Evolutionary conservation across 805 yeast species (phyloP), one percentile per base, ranked within the genome.

Genomic region (Zygotorulaspora sp.): DNA sequence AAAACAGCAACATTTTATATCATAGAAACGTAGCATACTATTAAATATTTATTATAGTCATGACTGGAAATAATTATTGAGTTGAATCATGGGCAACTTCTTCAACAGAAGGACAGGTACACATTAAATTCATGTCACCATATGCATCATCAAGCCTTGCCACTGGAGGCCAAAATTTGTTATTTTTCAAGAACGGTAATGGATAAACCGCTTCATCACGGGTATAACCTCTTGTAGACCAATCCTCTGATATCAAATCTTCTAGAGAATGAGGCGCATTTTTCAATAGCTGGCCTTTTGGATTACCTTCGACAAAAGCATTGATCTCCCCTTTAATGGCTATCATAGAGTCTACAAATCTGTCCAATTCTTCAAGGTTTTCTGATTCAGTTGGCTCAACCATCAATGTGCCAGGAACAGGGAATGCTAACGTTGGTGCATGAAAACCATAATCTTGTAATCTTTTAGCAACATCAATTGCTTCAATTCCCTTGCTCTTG

Each of bases 391-490:
- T 92, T 43, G 98, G 98, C 68, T 92, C 98, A 47, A 92, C 78
- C 98, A 92, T 92, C 52, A 92, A 73, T 2, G 98, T 92, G 45
- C 95, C 95, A 4, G 97, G 90, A 35, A 92, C 95, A 7, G 98
- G 98, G 85, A 92, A 92, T 2, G 97, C 92, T 85, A 92, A 80
- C 17, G 98, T 92, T 45, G 98, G 98, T 1, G 96, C 96, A 65
- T 92, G 98, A 78, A 92, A 92, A 0, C 97, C 96, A 61, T 90
- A 92, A 66, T 92, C 98, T 67, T 92, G 97, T 44, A 92, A 72
- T 64, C 98, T 78, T 70, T 92, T 92, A 40, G 98, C 97, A 43
- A 92, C 80, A 61, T 92, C 98, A 52, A 90, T 86, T 14, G 97
- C 97, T 66, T 92, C 97, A 38, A 90, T 71, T 15, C 95, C 95